Base-by-base conservation (phyloP, 2,329 filamentous ascomycete species). In the Periconia digitata region DNA sequence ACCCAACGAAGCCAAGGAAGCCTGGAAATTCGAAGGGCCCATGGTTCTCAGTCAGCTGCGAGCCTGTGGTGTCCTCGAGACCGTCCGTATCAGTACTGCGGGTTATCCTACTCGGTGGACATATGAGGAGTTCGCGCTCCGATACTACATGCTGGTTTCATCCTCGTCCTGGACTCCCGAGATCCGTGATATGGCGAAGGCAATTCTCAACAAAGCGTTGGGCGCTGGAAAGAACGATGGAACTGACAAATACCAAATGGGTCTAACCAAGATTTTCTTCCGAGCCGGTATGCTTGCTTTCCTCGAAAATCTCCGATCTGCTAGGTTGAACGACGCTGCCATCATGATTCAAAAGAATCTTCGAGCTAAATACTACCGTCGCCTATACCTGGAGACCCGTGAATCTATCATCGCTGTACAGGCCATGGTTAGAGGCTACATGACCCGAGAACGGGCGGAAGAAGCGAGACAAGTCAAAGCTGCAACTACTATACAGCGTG, bases 341-440 rank as follows among this genome's bases (percentile, higher is more conserved):
- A 89, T 95, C 61, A 89, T 99, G 85, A 99, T 99, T 47, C 94
- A 99, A 74, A 99, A 99, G 85, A 99, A 99, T 67, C 76, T 99
- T 47, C 88, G 86, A 56, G 91, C 90, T 70, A 96, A 95, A 74
- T 97, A 95, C 76, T 96, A 96, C 74, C 86, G 94, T 49, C 87
- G 87, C 62, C 89, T 87, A 64, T 99, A 95, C 70, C 80, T 99
- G 37, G 89, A 94, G 56, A 90, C 91, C 45, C 85, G 92, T 42
- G 82, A 87, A 49, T 85, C 91, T 17, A 86, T 99, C 56, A 79
- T 96, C 54, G 78, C 80, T 38, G 86, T 92, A 54, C 94, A 99
- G 73, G 83, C 92, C 40, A 79, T 86, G 47, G 81, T 85, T 53
- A 82, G 94, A 64, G 92, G 87, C 29, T 87, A 86, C 72, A 79